Evolutionary conservation across 768 basidiomycete species (phyloP).

Genomic region (Leccinum sublutescens): DNA sequence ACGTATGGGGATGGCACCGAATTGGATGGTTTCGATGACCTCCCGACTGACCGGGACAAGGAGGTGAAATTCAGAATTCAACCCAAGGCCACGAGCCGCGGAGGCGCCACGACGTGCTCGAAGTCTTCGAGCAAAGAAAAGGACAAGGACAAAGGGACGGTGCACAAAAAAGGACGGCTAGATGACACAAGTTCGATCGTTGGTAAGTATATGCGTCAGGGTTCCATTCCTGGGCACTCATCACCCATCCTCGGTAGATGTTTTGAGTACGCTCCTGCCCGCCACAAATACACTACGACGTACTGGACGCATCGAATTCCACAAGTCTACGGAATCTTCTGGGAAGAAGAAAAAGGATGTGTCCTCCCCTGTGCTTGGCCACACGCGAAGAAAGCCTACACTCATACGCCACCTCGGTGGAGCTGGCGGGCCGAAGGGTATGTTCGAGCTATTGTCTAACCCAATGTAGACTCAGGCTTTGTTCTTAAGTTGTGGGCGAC

Average conservation of each 20-base stretch:
- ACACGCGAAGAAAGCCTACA: slow-evolving; percentile 73
- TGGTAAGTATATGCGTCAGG: slow-evolving; percentile 38
- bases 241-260: slow-evolving; percentile 13
- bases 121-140: slow-evolving; percentile 39
- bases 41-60: slow-evolving; percentile 82
- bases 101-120: slow-evolving; percentile 47
- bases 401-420: slow-evolving; percentile 84
- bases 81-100: slow-evolving; percentile 64
- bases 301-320: slow-evolving; percentile 55
- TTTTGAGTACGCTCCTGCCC: slow-evolving; percentile 35
- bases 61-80: slow-evolving; percentile 73
- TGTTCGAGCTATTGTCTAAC: slow-evolving; percentile 18
- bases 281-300: slow-evolving; percentile 57
- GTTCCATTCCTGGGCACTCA: slow-evolving; percentile 1
- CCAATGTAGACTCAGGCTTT: slow-evolving; percentile 14
- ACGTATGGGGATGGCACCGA: slow-evolving; percentile 89
- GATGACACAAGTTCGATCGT: slow-evolving; percentile 37
- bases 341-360: slow-evolving; percentile 56
- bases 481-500: slow-evolving; percentile 77
- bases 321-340: slow-evolving; percentile 39
- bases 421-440: slow-evolving; percentile 69
- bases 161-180: slow-evolving; percentile 55
- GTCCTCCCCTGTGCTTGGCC: slow-evolving; percentile 42
- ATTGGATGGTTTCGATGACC: slow-evolving; percentile 83
- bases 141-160: slow-evolving; percentile 50